phyloP scores from a whole-genome alignment of 2,329 filamentous ascomycete species.

The Fusarium odoratissimum region DNA sequence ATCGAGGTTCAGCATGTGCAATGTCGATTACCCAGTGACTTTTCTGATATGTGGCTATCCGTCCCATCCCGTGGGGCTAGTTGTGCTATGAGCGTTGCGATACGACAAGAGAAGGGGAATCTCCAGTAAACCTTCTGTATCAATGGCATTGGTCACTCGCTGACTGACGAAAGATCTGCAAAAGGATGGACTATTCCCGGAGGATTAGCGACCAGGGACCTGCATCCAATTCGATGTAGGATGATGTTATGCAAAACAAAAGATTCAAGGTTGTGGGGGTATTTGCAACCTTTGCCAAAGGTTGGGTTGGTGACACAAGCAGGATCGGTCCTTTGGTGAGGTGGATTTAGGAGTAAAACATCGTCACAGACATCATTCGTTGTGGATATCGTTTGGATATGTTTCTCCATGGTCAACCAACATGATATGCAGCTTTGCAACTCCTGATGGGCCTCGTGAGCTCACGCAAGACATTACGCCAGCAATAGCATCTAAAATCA shows the following conservation, averaged over 20 bases:
- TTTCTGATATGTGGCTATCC: constrained; percentile 36
- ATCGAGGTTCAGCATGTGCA: constrained; percentile 11
- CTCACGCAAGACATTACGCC: background rate
- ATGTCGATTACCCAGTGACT: constrained; percentile 33
- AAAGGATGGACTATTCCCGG: constrained; percentile 23
- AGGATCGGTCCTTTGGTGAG: constrained; percentile 26
- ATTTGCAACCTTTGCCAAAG: constrained; percentile 18
- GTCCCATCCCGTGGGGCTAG: constrained; percentile 28
- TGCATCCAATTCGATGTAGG: constrained; percentile 27
- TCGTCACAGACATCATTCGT: constrained; percentile 17
- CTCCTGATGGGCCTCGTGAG: background rate
- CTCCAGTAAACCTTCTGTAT: constrained; percentile 20
- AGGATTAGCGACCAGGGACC: constrained; percentile 40
- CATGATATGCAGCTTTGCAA: constrained; percentile 6
- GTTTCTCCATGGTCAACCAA: background rate
- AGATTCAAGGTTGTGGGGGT: constrained; percentile 24
- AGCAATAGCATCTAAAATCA: background rate
- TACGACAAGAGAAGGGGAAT: constrained; percentile 20
- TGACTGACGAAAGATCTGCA: constrained; percentile 32
- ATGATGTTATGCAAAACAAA: constrained; percentile 28
- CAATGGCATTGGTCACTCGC: constrained; percentile 19
- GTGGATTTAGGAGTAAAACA: constrained; percentile 7
- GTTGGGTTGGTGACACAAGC: constrained; percentile 15
- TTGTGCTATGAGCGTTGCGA: constrained; percentile 2
- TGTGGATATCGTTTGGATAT: constrained; percentile 26